Conservation (phyloP, 108 stramenopile species). For the Cyclostephanos tholiformis region DNA sequence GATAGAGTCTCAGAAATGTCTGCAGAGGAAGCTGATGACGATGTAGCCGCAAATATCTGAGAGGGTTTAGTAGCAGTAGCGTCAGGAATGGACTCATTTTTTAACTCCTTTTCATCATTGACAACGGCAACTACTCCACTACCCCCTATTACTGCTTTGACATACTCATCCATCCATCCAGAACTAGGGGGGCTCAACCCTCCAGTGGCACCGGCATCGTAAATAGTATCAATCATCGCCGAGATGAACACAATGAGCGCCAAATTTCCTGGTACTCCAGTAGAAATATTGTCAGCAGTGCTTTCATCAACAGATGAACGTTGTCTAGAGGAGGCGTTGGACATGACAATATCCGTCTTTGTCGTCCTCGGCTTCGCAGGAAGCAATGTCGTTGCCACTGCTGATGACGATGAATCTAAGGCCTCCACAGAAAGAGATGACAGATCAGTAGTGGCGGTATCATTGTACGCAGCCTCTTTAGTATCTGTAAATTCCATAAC, state of each 20-base stretch:
- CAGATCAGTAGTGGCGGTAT: background rate
- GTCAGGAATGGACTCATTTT: background rate
- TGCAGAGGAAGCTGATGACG: background rate
- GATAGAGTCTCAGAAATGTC: conserved; percentile 1
- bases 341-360: conserved; percentile 9
- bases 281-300: background rate
- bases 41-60: background rate
- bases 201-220: conserved; percentile 32
- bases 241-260: conserved; percentile 35
- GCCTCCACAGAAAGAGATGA: background rate
- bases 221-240: conserved; percentile 46
- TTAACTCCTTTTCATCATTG: background rate
- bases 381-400: background rate
- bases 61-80: background rate
- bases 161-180: conserved; percentile 56
- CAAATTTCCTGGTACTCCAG: conserved; percentile 39
- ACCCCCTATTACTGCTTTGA: conserved; percentile 30
- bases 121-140: background rate
- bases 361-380: conserved; percentile 33
- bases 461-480: background rate
- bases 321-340: background rate
- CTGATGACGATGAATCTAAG: background rate
- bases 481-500: conserved; percentile 27
- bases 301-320: background rate
- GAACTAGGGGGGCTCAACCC: conserved; percentile 36